Conservation (phyloP, 257 asterid species). For the Solanum pennellii region DNA sequence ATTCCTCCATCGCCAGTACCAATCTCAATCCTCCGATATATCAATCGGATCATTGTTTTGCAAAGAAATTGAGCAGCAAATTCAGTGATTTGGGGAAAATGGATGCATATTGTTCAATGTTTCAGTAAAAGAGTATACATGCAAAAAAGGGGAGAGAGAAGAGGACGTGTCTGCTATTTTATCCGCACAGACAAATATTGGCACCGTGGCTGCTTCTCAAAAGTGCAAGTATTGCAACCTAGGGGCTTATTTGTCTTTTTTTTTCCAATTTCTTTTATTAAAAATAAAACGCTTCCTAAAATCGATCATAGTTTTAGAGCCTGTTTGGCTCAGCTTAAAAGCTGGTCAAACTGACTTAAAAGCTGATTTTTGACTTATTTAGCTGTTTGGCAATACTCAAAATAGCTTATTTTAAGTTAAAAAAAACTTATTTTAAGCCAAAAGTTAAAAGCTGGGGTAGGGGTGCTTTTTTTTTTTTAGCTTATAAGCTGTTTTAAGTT, state of each 20-base stretch:
- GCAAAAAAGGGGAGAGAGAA: neutral
- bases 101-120: neutral
- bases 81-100: neutral
- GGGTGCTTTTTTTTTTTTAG: too few relatives aligned
- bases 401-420: too few relatives aligned
- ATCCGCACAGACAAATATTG: neutral
- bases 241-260: neutral
- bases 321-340: too few relatives aligned
- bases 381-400: too few relatives aligned
- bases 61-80: neutral
- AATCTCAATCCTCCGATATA: conserved; percentile 17
- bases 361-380: too few relatives aligned
- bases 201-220: neutral
- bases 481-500: too few relatives aligned
- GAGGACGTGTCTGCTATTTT: neutral
- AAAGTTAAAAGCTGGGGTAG: too few relatives aligned
- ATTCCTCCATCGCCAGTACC: conserved; percentile 17
- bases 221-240: neutral
- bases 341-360: too few relatives aligned
- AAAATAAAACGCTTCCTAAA: neutral
- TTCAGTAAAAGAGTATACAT: neutral
- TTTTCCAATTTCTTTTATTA: too few relatives aligned
- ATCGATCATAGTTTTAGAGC: neutral
- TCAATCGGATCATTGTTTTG: conserved; percentile 38
- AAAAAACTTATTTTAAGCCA: too few relatives aligned